These are phyloP conservation scores for Verbascum thapsus DNA, from an alignment of 257 asterid genomes.

Conservation along the genomic window DNA sequence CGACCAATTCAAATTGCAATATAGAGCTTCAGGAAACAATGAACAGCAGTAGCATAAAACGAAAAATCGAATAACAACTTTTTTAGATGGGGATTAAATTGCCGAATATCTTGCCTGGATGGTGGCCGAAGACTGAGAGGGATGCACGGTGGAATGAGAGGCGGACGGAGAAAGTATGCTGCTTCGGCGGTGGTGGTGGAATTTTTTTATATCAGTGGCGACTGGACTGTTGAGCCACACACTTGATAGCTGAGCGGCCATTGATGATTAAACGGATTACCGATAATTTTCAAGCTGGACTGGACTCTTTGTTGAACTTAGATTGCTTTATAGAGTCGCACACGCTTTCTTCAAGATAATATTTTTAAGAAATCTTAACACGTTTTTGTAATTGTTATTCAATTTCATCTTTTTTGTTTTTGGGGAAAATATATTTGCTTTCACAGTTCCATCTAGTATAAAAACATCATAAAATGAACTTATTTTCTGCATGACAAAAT, in stretches of 20 bases:
- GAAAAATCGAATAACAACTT: too few species aligned
- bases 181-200: conserved; percentile 34
- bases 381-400: not conserved
- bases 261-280: too few species aligned
- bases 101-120: conserved; percentile 52
- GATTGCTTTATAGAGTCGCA: too few species aligned
- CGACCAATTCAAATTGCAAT: not conserved
- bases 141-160: conserved; percentile 41
- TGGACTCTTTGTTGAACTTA: too few species aligned
- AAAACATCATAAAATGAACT: too few species aligned
- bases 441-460: too few species aligned
- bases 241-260: conserved; percentile 59
- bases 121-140: conserved; percentile 55
- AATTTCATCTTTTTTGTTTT: too few species aligned
- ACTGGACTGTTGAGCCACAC: conserved; percentile 49
- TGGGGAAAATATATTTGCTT: too few species aligned
- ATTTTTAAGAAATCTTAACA: not conserved
- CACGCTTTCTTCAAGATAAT: too few species aligned
- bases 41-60: not conserved
- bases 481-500: not conserved
- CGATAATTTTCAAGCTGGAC: too few species aligned
- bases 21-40: conserved; percentile 1
- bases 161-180: conserved; percentile 34
- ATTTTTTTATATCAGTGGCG: conserved; percentile 36
- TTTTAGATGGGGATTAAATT: not conserved